Evolutionary conservation across 2,329 filamentous ascomycete genomes (phyloP).

Genomic region (Diplodia sapinea): DNA sequence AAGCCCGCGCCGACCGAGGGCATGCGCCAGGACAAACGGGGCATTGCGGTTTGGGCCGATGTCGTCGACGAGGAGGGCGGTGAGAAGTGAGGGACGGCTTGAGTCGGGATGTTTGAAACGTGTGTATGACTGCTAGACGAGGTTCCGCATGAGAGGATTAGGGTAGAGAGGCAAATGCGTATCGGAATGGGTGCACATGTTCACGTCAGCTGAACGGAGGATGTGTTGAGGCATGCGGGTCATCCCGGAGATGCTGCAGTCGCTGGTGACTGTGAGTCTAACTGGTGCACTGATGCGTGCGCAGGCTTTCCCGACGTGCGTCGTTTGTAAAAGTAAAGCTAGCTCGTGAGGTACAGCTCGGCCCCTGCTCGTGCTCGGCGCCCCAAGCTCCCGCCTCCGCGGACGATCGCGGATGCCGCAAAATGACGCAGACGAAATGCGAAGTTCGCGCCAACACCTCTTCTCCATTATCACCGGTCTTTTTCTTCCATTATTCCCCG

Average conservation of each 20-base stretch:
- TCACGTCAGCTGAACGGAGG: conserved; percentile 11
- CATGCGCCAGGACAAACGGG: conserved; percentile 62
- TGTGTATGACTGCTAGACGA: conserved; percentile 14
- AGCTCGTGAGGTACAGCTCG: no score
- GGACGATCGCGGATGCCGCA: conserved; percentile 14
- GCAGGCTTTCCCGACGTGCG: background rate
- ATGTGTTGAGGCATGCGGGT: conserved; percentile 8
- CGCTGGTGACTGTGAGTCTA: background rate
- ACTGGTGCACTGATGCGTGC: background rate
- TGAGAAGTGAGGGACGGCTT: background rate
- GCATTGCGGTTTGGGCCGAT: conserved; percentile 47
- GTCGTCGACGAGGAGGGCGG: conserved; percentile 35
- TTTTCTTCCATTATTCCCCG: background rate
- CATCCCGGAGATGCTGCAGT: conserved; percentile 5
- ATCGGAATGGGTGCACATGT: conserved; percentile 19
- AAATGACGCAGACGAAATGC: conserved; percentile 31
- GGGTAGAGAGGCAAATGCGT: background rate
- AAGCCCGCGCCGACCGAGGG: conserved; percentile 80
- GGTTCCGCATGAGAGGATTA: conserved; percentile 9
- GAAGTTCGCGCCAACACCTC: conserved; percentile 6
- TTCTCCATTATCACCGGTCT: background rate
- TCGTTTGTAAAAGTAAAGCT: background rate
- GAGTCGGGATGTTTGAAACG: conserved; percentile 9
- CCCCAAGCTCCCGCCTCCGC: conserved; percentile 11
- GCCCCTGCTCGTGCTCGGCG: conserved; percentile 2